These are phyloP conservation scores for Apiosordaria backusii DNA, from an alignment of 495 filamentous ascomycete species.

Conservation along the genomic window DNA sequence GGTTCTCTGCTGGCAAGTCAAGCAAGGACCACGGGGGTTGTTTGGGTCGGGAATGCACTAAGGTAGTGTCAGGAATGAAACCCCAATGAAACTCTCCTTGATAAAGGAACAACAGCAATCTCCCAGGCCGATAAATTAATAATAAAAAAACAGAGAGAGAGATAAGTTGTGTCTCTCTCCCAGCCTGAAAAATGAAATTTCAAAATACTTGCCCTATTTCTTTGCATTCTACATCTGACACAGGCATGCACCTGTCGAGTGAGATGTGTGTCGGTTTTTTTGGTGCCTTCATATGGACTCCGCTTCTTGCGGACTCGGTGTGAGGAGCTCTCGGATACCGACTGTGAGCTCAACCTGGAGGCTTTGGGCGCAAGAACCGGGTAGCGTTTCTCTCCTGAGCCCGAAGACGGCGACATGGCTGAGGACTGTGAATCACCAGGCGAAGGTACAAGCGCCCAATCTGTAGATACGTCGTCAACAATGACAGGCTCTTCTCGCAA, in stretches of 20 bases:
- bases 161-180: no score
- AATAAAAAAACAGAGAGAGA: no score
- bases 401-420: slow-evolving; percentile 13
- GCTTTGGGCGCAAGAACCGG: slow-evolving; percentile 23
- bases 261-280: slow-evolving; percentile 31
- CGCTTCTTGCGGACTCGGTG: slow-evolving; percentile 28
- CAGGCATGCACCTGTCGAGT: slow-evolving; percentile 37
- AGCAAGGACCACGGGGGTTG: slow-evolving; percentile 33
- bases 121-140: no score
- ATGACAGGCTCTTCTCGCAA: slow-evolving; percentile 9
- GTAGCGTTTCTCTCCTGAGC: slow-evolving; percentile 19
- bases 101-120: no score
- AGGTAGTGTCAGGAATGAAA: slow-evolving; percentile 13
- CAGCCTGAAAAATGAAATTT: neutral
- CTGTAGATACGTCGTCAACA: slow-evolving; percentile 17
- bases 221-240: slow-evolving; percentile 37
- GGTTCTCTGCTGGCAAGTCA: slow-evolving; percentile 34
- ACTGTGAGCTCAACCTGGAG: slow-evolving; percentile 11
- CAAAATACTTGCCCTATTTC: slow-evolving; percentile 31
- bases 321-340: slow-evolving; percentile 15
- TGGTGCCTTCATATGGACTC: slow-evolving; percentile 28
- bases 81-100: no score
- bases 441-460: slow-evolving; percentile 25
- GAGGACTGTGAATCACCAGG: slow-evolving; percentile 17
- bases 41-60: slow-evolving; percentile 36